These are phyloP conservation scores for Aspergillus carbonarius DNA, from an alignment of 2,329 filamentous ascomycete genomes.

Conservation along the genomic window DNA sequence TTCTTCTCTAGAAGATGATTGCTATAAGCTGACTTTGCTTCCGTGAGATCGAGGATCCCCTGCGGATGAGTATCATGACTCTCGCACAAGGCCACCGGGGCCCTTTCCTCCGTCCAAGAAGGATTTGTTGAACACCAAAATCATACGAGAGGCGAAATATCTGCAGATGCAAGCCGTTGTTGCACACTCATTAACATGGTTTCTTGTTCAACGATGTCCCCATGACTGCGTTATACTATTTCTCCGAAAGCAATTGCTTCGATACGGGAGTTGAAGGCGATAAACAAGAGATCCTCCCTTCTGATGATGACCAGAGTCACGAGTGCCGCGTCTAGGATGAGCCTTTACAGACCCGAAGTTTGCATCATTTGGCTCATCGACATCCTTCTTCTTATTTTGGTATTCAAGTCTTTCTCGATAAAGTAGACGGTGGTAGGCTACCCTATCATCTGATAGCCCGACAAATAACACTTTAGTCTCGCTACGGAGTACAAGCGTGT, in stretches of 20 bases:
- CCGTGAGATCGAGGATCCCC: neutral
- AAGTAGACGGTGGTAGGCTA: neutral
- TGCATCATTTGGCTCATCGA: neutral
- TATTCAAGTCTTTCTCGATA: neutral
- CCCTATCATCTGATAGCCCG: neutral
- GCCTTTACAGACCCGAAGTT: neutral
- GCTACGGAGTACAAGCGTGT: neutral
- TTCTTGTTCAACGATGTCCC: neutral
- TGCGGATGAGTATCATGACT: neutral
- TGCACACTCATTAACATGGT: neutral
- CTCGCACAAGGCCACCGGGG: neutral
- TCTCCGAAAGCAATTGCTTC: neutral
- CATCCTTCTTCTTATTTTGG: neutral
- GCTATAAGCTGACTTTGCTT: neutral
- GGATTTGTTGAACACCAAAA: neutral
- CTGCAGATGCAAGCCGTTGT: neutral
- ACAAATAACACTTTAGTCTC: neutral
- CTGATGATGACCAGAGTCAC: neutral
- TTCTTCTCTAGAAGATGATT: no score
- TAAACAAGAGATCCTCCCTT: neutral
- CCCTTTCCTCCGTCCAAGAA: neutral
- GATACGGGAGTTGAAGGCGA: neutral
- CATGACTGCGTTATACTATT: neutral
- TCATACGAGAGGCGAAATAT: neutral
- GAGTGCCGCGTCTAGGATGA: neutral